Base-by-base conservation (phyloP, 148 eudicot genomes). In the Rhododendron ovatum region DNA sequence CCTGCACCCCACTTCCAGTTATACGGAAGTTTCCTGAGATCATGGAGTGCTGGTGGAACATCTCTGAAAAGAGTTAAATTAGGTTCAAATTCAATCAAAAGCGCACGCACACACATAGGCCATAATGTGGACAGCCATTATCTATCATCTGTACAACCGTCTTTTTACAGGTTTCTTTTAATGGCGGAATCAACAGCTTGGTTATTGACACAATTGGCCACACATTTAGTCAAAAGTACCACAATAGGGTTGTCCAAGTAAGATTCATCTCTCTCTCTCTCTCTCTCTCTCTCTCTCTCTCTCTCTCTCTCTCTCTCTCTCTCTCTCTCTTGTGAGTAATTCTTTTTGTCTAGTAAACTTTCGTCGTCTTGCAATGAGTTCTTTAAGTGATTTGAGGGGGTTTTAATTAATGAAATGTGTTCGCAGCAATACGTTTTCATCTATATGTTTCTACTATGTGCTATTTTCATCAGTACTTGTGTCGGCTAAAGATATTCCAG, bases 211-310 rank as follows among this genome's bases (percentile, higher is more conserved):
- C 98, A 24, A 90, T 95, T 85, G 99, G 98, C 51, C 98, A 97
- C 85, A 87, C 93, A 22, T 71, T 94, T 86, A 95, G 98, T 87
- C 90, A 93, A 57, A 97, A 93, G 91, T 97, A 97, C 88, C 99
- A 92, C 86, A 93, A 93, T 84, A 92, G 99, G 86, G 98, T 97
- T 86, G 89, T 92, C 91, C 98, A 93, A 91, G 99, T 97, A 88
- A 88, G 88, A 82, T 47, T 79, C 37, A 2, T 81, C 47, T 43
- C 47, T 43, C 47, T 43, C 47, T 43, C 47, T 43, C 47, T 43
- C 57, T 41, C 57, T 12, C 50, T 43, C 47, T 43, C 47, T 43
- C 47, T 43, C 83, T 26, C 30, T 82, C 57, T 41, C 57, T 12
- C 50, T 43, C 47, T 43, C 47, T 43, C 47, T 43, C 83, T 26